Conservation (phyloP, 164 flowering plant genomes). For the Vitis vinifera region DNA sequence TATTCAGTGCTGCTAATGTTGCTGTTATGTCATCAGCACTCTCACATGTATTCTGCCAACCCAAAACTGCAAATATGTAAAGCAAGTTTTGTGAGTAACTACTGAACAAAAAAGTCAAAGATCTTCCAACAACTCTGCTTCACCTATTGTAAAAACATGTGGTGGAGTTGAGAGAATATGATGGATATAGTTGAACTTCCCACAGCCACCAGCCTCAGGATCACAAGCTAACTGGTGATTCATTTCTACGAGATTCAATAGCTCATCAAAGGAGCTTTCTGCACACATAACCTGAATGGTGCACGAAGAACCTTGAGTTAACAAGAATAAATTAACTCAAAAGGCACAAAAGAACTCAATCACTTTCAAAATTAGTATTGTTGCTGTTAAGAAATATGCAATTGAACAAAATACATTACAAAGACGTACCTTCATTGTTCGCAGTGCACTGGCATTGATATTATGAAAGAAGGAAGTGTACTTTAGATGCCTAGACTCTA, state of each 20-base stretch:
- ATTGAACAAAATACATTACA: background rate
- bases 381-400: background rate
- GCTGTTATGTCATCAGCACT: slow-evolving; percentile 77
- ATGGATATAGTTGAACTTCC: slow-evolving; percentile 74
- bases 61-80: slow-evolving; percentile 68
- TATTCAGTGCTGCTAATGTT: slow-evolving; percentile 71
- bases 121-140: slow-evolving; percentile 3
- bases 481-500: slow-evolving; percentile 84
- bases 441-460: slow-evolving; percentile 89
- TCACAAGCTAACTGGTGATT: slow-evolving; percentile 94
- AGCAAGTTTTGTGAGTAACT: background rate
- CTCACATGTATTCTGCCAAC: slow-evolving; percentile 96
- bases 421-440: slow-evolving; percentile 81
- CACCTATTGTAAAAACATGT: slow-evolving; percentile 88
- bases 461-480: slow-evolving; percentile 93
- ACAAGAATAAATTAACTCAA: background rate
- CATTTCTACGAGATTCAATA: slow-evolving; percentile 84
- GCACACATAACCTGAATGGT: slow-evolving; percentile 61
- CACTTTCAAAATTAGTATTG: background rate
- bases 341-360: background rate
- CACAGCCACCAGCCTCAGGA: slow-evolving; percentile 90
- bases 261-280: slow-evolving; percentile 75
- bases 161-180: slow-evolving; percentile 80
- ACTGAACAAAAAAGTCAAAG: background rate
- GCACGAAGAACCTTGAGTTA: background rate